Base-by-base conservation (phyloP, 805 yeast genomes). In the Metschnikowia lunata region DNA sequence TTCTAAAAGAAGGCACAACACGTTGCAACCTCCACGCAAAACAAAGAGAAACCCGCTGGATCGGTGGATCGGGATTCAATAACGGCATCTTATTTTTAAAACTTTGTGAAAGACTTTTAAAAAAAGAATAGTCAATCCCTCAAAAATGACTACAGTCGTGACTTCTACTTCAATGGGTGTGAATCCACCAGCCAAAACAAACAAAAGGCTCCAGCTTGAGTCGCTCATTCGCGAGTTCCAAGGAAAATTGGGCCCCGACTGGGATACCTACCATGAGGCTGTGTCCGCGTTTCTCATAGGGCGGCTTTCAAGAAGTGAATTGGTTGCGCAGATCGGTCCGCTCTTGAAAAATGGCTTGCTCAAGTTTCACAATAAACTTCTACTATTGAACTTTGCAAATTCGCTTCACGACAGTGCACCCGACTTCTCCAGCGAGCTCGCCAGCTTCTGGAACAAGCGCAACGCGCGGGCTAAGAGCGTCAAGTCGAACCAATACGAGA, bases 221-320 rank as follows among this genome's bases (percentile, higher is more conserved):
- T 48, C 51, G 13, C 70, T 89, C 46, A 87, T 90, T 57, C 73
- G 77, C 31, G 88, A 85, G 43, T 79, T 93, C 49, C 90, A 87
- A 51, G 74, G 74, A 42, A 73, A 76, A 47, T 63, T 91, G 46
- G 97, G 97, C 2, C 70, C 75, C 36, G 78, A 79, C 42, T 91
- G 99, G 99, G 91, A 84, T 49, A 76, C 75, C 46, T 91, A 91
- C 62, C 90, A 95, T 50, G 85, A 82, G 44, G 74, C 87, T 6
- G 75, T 93, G 23, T 81, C 91, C 40, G 68, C 78, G 41, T 91
- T 89, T 55, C 69, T 91, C 32, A 71, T 84, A 32, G 96, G 96
- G 6, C 84, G 82, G 60, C 69, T 89, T 14, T 84, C 96, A 9
- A 74, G 96, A 39, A 62, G 64, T 15, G 99, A 91, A 63, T 71